Evolutionary conservation across 2,329 filamentous ascomycete species (phyloP).

Genomic region (Remersonia thermophila): DNA sequence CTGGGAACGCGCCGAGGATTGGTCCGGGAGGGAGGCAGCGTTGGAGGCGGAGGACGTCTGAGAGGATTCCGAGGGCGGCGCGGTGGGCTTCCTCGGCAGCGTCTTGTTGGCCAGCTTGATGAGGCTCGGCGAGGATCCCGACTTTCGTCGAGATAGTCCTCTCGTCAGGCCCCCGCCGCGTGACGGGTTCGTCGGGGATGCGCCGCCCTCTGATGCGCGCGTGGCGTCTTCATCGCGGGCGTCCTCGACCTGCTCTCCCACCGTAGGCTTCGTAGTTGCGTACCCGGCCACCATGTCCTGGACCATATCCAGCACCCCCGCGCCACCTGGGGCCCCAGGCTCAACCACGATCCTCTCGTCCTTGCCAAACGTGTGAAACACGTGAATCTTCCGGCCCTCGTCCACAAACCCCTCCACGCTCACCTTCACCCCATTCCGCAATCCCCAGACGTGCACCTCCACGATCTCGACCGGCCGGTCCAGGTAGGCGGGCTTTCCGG

Average conservation of each 20-base stretch:
- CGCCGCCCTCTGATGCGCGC: too few relatives aligned
- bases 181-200: slow-evolving; percentile 12
- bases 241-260: slow-evolving; percentile 16
- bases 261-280: too few relatives aligned
- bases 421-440: slow-evolving; percentile 79
- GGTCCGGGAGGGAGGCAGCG: slow-evolving; percentile 1
- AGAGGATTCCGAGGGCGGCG: slow-evolving; percentile 11
- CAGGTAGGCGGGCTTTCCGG: slow-evolving; percentile 60
- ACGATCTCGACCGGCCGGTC: slow-evolving; percentile 74
- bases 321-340: slow-evolving; percentile 37
- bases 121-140: slow-evolving; percentile 11
- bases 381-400: slow-evolving; percentile 77
- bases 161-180: slow-evolving; percentile 11
- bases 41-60: slow-evolving; percentile 4
- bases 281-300: slow-evolving; percentile 44
- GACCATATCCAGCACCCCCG: slow-evolving; percentile 37
- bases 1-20: slow-evolving; percentile 6
- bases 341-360: slow-evolving; percentile 61
- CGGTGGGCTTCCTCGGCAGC: slow-evolving; percentile 21
- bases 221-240: slow-evolving; percentile 1
- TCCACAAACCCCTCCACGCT: slow-evolving; percentile 75
- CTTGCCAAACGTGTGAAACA: slow-evolving; percentile 67
- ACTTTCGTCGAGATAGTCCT: slow-evolving; percentile 15
- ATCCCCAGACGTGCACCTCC: slow-evolving; percentile 81
- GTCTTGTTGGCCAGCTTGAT: slow-evolving; percentile 8